phyloP scores from a whole-genome alignment of 331 rosid genomes.

The Acacia pycnantha region DNA sequence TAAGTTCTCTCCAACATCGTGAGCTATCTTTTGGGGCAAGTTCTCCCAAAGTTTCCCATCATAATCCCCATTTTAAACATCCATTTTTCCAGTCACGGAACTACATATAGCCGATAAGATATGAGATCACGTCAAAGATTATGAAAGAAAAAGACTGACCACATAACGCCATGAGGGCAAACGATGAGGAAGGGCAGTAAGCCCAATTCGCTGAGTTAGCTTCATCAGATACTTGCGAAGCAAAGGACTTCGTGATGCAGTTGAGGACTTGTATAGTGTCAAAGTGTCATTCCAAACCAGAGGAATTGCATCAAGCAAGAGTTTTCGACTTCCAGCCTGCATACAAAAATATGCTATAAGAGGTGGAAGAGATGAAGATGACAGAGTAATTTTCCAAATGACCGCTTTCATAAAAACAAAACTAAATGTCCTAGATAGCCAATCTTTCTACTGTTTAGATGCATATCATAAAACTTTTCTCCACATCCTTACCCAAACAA shows the following conservation, averaged over 20 bases:
- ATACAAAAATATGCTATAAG: constrained; percentile 41
- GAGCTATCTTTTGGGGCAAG: not conserved
- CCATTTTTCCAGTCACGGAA: constrained; percentile 24
- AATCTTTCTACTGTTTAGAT: not conserved
- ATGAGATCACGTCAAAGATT: constrained; percentile 5
- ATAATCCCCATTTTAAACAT: constrained; percentile 21
- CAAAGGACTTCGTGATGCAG: constrained; percentile 73
- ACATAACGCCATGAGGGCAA: constrained; percentile 82
- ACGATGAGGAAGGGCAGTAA: constrained; percentile 75
- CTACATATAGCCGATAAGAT: constrained; percentile 8
- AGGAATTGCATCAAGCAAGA: constrained; percentile 68
- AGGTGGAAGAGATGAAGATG: constrained; percentile 28
- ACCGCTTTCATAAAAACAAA: not conserved
- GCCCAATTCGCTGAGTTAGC: constrained; percentile 86
- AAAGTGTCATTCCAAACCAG: constrained; percentile 79
- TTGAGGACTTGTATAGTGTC: constrained; percentile 66
- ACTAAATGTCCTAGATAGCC: not conserved
- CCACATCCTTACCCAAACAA: constrained; percentile 17
- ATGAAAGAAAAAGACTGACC: constrained; percentile 48
- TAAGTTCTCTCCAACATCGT: not conserved
- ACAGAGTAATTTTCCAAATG: constrained; percentile 6
- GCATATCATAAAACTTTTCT: constrained; percentile 9
- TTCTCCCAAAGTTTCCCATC: not conserved
- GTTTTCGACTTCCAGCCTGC: constrained; percentile 86
- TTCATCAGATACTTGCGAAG: constrained; percentile 89